phyloP scores from a whole-genome alignment of 306 rosid species.

The Sesbania bispinosa region DNA sequence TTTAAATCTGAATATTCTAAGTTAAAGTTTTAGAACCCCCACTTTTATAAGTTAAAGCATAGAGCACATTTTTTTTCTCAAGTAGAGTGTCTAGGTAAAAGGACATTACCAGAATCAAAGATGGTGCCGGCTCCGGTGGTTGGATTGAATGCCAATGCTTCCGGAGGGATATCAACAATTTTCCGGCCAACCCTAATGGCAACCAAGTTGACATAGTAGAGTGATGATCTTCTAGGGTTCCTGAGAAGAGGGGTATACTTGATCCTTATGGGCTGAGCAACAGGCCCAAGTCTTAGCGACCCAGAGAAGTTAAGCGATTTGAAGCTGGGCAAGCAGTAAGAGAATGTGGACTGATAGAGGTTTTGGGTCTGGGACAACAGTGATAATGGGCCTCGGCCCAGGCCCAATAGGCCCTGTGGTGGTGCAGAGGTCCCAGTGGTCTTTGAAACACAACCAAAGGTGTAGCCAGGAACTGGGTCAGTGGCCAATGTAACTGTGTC shows the following conservation, averaged over 20 bases:
- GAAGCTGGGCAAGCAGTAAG: constrained; percentile 89
- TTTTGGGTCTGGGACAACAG: constrained; percentile 68
- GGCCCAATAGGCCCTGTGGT: constrained; percentile 80
- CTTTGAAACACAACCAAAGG: constrained; percentile 74
- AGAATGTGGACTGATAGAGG: constrained; percentile 82
- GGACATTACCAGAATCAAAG: constrained; percentile 73
- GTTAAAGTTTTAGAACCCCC: no score
- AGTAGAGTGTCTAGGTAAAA: background rate
- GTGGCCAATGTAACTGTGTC: constrained; percentile 72
- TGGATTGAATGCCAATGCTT: constrained; percentile 65
- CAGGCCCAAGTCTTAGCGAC: constrained; percentile 80
- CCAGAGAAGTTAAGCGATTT: constrained; percentile 84
- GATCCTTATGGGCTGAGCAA: constrained; percentile 76
- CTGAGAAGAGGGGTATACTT: constrained; percentile 82
- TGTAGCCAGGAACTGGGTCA: constrained; percentile 56
- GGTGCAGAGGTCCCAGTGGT: constrained; percentile 65
- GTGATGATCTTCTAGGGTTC: constrained; percentile 84
- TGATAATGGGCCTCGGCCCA: constrained; percentile 95
- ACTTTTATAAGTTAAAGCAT: no score
- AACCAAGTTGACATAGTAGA: constrained; percentile 67
- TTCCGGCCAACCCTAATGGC: constrained; percentile 75
- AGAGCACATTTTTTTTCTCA: background rate
- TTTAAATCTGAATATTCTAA: no score
- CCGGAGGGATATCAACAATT: constrained; percentile 68
- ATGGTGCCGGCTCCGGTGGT: constrained; percentile 81